Base-by-base conservation (phyloP, 257 asterid genomes). In the Ajuga chamaepitys region DNA sequence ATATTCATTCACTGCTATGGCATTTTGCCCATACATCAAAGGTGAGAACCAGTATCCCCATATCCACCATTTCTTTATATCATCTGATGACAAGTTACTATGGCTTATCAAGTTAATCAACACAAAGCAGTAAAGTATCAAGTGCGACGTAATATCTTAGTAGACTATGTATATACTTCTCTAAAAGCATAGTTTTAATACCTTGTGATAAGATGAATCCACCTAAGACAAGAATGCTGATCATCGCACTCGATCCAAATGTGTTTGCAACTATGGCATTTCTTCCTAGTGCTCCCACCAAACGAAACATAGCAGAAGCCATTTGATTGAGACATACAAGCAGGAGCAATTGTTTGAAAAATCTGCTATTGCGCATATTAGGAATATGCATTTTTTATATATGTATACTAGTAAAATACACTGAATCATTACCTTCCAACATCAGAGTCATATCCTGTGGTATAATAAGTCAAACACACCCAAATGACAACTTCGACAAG, bases 21-120 rank as follows among this genome's bases (percentile, higher is more conserved):
- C 97, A 47, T 83, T 85, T 62, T 86, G 91, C 52, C 77, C 95
- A 58, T 89, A 89, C 95, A 85, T 89, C 87, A 89, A 28, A 17
- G 97, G 94, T 11, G 97, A 89, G 42, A 67, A 5, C 94, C 94
- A 89, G 66, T 86, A 89, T 2, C 95, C 91, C 93, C 97, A 85
- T 44, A 85, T 72, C 89, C 92, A 85, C 94, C 95, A 89, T 30
- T 64, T 71, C 17, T 70, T 81, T 46, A 86, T 73, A 32, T 79
- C 50, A 24, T 75, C 95, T 84, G 79, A 62, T 26, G 21, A 64
- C 13, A n/a, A n/a, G n/a, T n/a, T n/a, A n/a, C n/a, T n/a, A n/a
- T n/a, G n/a, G n/a, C n/a, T n/a, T n/a, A n/a, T n/a, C n/a, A n/a
- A n/a, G n/a, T n/a, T n/a, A n/a, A n/a, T n/a, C n/a, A n/a, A n/a